These are phyloP conservation scores for Gentiana straminea DNA, from an alignment of 257 asterid genomes.

Conservation along the genomic window DNA sequence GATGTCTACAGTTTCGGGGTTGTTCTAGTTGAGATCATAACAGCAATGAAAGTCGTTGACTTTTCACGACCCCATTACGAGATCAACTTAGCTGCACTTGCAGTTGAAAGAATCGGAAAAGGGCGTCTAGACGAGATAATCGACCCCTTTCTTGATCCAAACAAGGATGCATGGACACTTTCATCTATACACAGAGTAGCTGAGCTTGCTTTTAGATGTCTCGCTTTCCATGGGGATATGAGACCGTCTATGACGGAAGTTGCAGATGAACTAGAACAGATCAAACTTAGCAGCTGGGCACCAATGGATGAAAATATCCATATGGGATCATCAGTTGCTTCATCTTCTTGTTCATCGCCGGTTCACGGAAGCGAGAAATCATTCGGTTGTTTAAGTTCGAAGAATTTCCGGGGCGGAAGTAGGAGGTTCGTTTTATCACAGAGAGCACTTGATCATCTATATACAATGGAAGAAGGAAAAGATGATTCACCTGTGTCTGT, in stretches of 20 bases:
- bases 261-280: constrained; percentile 83
- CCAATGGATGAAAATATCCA: constrained; percentile 46
- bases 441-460: constrained; percentile 11
- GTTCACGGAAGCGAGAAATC: constrained; percentile 56
- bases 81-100: constrained; percentile 77
- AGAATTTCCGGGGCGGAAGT: constrained; percentile 37
- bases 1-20: constrained; percentile 96
- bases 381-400: constrained; percentile 20
- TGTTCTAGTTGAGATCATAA: constrained; percentile 79
- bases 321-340: constrained; percentile 39
- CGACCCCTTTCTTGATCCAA: constrained; percentile 64
- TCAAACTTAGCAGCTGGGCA: constrained; percentile 64
- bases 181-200: constrained; percentile 72
- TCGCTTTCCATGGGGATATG: constrained; percentile 78
- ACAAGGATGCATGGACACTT: constrained; percentile 89
- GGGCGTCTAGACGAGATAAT: constrained; percentile 74
- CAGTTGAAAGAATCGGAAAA: constrained; percentile 67
- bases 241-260: constrained; percentile 95
- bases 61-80: constrained; percentile 72
- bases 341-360: constrained; percentile 65
- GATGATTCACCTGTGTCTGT: constrained; percentile 69
- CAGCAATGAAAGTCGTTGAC: constrained; percentile 76
- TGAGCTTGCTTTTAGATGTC: constrained; percentile 89
- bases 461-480: constrained; percentile 29
- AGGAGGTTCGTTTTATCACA: constrained; percentile 35